Evolutionary conservation across 1,284 basidiomycete species (phyloP).

Genomic region (Marasmius sp.): DNA sequence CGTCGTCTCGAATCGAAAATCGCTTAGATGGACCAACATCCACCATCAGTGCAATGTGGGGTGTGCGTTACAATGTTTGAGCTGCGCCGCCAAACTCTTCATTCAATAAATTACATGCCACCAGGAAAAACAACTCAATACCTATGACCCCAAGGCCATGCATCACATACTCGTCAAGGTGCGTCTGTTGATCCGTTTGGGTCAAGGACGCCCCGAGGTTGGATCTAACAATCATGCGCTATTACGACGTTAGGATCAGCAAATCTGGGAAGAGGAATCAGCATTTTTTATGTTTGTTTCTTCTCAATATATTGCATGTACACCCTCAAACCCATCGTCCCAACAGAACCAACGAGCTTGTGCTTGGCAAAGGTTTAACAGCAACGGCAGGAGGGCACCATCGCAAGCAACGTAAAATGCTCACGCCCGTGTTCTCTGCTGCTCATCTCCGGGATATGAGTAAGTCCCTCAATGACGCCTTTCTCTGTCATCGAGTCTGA

Average conservation of each 20-base stretch:
- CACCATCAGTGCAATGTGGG: background rate
- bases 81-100: background rate
- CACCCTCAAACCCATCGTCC: background rate
- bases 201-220: no score
- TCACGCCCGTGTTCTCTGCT: constrained; percentile 13
- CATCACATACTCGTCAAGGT: constrained; percentile 33
- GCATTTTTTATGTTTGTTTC: constrained; percentile 4
- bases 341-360: background rate
- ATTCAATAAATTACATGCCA: background rate
- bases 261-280: background rate
- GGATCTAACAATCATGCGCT: background rate
- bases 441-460: constrained; percentile 13
- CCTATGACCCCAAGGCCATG: constrained; percentile 32
- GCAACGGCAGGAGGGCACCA: constrained; percentile 5
- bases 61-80: background rate
- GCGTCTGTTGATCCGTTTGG: background rate
- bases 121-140: constrained; percentile 27
- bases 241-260: constrained; percentile 1
- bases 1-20: no score
- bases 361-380: constrained; percentile 4
- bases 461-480: background rate
- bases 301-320: no score
- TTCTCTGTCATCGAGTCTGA: background rate
- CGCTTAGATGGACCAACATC: background rate
- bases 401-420: constrained; percentile 12